Evolutionary conservation across 257 asterid genomes (phyloP).

Genomic region (Rehmannia glutinosa): DNA sequence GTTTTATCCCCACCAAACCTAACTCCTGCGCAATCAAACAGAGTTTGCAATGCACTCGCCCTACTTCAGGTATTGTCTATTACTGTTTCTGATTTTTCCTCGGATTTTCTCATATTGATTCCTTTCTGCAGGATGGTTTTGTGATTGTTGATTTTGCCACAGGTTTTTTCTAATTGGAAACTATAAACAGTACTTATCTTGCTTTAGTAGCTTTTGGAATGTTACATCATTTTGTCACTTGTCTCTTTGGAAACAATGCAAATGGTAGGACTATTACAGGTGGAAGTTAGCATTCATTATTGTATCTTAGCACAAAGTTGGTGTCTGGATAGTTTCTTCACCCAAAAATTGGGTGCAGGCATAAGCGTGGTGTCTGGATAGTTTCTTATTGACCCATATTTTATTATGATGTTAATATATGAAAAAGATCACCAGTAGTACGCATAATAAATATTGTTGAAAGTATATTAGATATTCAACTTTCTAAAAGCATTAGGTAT

Average conservation of each 20-base stretch:
- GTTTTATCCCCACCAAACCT: slow-evolving; percentile 92
- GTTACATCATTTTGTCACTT: background rate
- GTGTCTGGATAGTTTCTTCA: slow-evolving; percentile 1
- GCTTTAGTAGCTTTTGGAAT: background rate
- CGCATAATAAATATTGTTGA: too few relatives aligned
- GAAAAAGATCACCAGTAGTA: too few relatives aligned
- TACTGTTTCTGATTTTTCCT: background rate
- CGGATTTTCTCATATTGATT: background rate
- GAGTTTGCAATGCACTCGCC: slow-evolving; percentile 98
- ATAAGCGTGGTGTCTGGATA: too few relatives aligned
- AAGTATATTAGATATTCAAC: too few relatives aligned
- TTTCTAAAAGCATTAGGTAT: too few relatives aligned
- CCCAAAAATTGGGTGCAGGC: background rate
- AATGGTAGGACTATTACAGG: background rate
- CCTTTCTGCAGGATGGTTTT: slow-evolving; percentile 9
- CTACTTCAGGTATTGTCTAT: slow-evolving; percentile 73
- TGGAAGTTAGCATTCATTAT: background rate
- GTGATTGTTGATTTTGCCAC: background rate
- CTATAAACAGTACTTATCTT: background rate
- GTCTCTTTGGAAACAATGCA: background rate
- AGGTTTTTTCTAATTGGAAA: background rate
- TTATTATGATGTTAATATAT: too few relatives aligned
- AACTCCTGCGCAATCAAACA: slow-evolving; percentile 85
- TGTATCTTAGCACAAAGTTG: background rate
- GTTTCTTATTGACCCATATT: too few relatives aligned